These are phyloP conservation scores for Cucurbita pepo DNA, from an alignment of 306 rosid genomes.

Conservation along the genomic window DNA sequence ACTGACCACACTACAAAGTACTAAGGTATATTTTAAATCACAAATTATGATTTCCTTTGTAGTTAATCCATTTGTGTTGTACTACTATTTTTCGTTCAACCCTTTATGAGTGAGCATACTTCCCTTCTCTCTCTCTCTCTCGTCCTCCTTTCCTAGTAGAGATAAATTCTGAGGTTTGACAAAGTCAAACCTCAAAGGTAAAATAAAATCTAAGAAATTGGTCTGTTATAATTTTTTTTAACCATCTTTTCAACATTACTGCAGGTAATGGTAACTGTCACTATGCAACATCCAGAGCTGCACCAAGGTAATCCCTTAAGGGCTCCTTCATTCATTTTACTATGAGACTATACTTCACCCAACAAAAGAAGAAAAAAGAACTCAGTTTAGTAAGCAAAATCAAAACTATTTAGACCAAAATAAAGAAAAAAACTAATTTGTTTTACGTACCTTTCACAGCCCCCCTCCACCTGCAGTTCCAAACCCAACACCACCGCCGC, in stretches of 20 bases:
- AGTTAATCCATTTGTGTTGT: not conserved
- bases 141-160: not conserved
- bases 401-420: not conserved
- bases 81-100: not conserved
- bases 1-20: not conserved
- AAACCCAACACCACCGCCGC: constrained; percentile 5
- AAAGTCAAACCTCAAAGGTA: not conserved
- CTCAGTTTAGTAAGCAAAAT: not conserved
- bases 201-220: not conserved
- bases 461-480: constrained; percentile 8
- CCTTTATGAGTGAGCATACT: not conserved
- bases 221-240: not conserved
- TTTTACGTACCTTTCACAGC: constrained; percentile 22
- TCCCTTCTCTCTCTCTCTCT: not conserved
- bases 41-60: not conserved
- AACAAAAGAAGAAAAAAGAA: not conserved
- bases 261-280: constrained; percentile 63
- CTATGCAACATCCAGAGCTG: constrained; percentile 32
- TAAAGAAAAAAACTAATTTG: not conserved
- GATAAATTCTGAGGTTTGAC: not conserved
- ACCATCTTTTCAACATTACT: constrained; percentile 4
- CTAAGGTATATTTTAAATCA: not conserved
- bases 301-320: constrained; percentile 35
- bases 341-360: not conserved
- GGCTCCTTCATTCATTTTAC: constrained; percentile 5